Percentiles rank a stretch among this genome's conserved stretches.
Evolutionary conservation across 176 grass and related monocot species (phyloP).

Genomic region (Calamus simplicifolius): DNA sequence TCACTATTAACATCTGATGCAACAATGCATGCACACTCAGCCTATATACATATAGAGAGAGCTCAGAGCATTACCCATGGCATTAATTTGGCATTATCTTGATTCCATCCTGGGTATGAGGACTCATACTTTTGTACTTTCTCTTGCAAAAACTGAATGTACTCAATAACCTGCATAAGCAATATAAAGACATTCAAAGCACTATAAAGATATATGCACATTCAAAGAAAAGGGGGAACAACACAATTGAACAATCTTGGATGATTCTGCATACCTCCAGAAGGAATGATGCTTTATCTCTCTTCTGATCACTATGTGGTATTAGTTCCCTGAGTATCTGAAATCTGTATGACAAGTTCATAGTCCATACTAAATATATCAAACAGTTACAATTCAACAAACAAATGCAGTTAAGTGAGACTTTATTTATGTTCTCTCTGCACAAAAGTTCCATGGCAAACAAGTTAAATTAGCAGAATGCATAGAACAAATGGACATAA

Average conservation of each 20-base stretch:
- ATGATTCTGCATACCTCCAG: conserved; percentile 46
- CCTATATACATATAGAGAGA: background rate
- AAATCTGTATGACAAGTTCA: conserved; percentile 52
- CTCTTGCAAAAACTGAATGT: conserved; percentile 23
- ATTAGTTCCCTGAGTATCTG: conserved; percentile 97
- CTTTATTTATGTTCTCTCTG: too few relatives aligned
- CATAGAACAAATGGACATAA: too few relatives aligned
- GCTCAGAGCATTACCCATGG: conserved; percentile 10
- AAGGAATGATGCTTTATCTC: conserved; percentile 96
- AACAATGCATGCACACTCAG: background rate
- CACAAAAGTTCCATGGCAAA: too few relatives aligned
- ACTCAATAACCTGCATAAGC: conserved; percentile 10
- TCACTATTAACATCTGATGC: background rate
- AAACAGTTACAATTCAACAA: too few relatives aligned
- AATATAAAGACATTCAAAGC: too few relatives aligned
- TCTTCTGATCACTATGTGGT: conserved; percentile 96
- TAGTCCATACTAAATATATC: too few relatives aligned
- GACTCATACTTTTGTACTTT: conserved; percentile 13
- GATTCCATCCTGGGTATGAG: conserved; percentile 15
- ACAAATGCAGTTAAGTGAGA: too few relatives aligned
- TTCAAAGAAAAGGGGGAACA: too few relatives aligned
- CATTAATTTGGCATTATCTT: conserved; percentile 22
- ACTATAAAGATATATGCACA: too few relatives aligned
- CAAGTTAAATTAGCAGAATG: too few relatives aligned
- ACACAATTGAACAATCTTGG: too few relatives aligned